Percentiles rank a stretch among this genome's conserved stretches.
These are phyloP conservation scores for Talaromyces sp. DNA, from an alignment of 2,329 filamentous ascomycete species.

Conservation along the genomic window DNA sequence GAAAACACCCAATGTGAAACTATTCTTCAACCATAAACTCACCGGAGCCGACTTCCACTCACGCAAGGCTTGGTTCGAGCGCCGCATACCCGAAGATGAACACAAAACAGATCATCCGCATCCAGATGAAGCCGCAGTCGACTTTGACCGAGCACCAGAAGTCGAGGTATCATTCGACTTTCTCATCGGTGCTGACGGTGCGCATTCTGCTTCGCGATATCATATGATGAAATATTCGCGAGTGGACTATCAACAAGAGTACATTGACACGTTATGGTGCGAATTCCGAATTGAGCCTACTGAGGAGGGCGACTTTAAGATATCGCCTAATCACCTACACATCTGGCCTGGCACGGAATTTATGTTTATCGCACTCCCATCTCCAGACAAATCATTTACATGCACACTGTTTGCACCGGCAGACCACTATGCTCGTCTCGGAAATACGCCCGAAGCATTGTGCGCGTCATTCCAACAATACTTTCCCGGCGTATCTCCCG, in stretches of 20 bases:
- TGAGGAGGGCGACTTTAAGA: conserved; percentile 60
- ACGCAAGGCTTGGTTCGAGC: conserved; percentile 85
- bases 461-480: conserved; percentile 82
- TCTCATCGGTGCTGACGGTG: conserved; percentile 91
- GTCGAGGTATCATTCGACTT: conserved; percentile 86
- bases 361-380: conserved; percentile 97
- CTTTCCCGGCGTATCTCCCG: conserved; percentile 77
- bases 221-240: conserved; percentile 94
- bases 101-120: conserved; percentile 20
- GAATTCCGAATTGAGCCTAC: conserved; percentile 77
- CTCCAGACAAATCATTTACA: conserved; percentile 86
- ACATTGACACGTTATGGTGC: conserved; percentile 96
- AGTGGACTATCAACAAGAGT: conserved; percentile 89
- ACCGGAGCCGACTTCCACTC: conserved; percentile 80
- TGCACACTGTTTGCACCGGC: conserved; percentile 88
- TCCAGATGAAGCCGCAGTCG: conserved; percentile 19
- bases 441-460: conserved; percentile 61
- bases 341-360: conserved; percentile 94
- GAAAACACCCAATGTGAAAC: conserved; percentile 78
- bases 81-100: conserved; percentile 34
- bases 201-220: conserved; percentile 85
- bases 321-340: conserved; percentile 90
- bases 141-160: conserved; percentile 57
- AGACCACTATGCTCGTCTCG: conserved; percentile 64
- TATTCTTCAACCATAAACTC: conserved; percentile 92